phyloP scores from a whole-genome alignment of 768 basidiomycete species.

The Boletellus emodensis region DNA sequence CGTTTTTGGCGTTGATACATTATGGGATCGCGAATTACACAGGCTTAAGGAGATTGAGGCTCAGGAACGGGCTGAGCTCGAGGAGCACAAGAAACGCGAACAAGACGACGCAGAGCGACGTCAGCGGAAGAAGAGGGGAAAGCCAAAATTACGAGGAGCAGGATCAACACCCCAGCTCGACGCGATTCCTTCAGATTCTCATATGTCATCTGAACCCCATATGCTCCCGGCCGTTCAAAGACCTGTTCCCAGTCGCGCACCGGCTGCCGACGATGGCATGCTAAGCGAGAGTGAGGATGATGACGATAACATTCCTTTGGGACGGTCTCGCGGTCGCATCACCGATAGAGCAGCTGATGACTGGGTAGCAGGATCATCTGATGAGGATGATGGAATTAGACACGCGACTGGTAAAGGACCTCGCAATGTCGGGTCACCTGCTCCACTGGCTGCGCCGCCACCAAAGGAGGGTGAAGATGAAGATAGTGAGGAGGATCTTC shows the following conservation, averaged over 20 bases:
- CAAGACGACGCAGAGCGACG: conserved; percentile 41
- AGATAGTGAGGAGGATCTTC: conserved; percentile 79
- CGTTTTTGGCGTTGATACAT: conserved; percentile 91
- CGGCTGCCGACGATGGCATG: conserved; percentile 36
- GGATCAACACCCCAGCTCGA: conserved; percentile 27
- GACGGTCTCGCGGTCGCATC: conserved; percentile 13
- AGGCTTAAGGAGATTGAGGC: conserved; percentile 79
- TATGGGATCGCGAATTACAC: conserved; percentile 86
- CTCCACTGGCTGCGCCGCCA: not conserved
- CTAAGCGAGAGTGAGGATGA: conserved; percentile 55
- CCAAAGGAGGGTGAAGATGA: conserved; percentile 30
- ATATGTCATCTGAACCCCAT: conserved; percentile 23
- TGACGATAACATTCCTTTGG: conserved; percentile 28
- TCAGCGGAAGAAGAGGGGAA: conserved; percentile 37
- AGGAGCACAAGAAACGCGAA: conserved; percentile 44
- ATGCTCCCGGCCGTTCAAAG: conserved; percentile 35
- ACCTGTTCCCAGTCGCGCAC: conserved; percentile 28
- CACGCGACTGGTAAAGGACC: conserved; percentile 59
- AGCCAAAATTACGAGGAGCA: conserved; percentile 46
- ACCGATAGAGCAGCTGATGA: conserved; percentile 24
- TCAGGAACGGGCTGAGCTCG: conserved; percentile 55
- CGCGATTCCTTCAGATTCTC: conserved; percentile 26
- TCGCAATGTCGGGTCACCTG: conserved; percentile 33
- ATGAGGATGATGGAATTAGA: conserved; percentile 51
- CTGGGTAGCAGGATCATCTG: conserved; percentile 60